Conservation (phyloP, 164 flowering plant species). For the Vitis rupestris region DNA sequence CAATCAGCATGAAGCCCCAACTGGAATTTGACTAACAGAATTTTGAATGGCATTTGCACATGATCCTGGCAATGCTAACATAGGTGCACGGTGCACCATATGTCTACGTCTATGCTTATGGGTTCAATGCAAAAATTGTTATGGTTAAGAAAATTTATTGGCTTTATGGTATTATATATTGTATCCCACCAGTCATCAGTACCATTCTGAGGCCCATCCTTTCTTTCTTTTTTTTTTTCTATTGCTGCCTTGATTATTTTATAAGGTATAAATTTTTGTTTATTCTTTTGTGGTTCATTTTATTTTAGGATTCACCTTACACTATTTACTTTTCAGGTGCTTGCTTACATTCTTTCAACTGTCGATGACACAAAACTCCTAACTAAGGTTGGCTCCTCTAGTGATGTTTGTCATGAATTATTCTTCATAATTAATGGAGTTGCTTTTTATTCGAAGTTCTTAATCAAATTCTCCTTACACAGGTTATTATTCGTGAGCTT, state of each 20-base stretch:
- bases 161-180: background rate
- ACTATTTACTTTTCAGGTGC: constrained; percentile 53
- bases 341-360: constrained; percentile 60
- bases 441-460: background rate
- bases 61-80: background rate
- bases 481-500: constrained; percentile 75
- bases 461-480: constrained; percentile 11
- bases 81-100: background rate
- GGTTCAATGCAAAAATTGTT: background rate
- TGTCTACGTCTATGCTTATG: background rate
- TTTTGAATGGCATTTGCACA: background rate
- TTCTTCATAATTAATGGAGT: constrained; percentile 6
- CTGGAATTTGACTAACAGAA: background rate
- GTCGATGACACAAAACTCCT: constrained; percentile 93
- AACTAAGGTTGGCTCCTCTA: constrained; percentile 55
- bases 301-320: background rate
- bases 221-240: no score
- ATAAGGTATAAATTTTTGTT: background rate
- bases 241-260: background rate
- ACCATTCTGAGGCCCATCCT: no score
- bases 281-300: background rate
- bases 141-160: background rate
- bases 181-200: background rate
- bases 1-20: background rate
- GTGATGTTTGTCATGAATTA: background rate